Evolutionary conservation across 1,284 basidiomycete genomes (phyloP).

Genomic region (Apiotrichum gracile): DNA sequence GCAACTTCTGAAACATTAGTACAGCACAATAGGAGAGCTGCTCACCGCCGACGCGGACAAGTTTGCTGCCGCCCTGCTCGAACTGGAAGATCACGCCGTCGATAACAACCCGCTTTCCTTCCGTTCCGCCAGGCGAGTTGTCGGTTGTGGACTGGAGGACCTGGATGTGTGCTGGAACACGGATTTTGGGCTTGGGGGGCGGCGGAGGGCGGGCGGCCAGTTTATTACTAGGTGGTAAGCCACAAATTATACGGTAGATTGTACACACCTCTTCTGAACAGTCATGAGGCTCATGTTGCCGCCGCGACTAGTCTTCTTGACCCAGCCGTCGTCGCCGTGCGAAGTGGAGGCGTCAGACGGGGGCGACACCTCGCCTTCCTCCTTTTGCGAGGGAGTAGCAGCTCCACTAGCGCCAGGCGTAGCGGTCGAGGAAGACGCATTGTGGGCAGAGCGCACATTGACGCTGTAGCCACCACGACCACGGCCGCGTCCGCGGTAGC

Average conservation of each 20-base stretch:
- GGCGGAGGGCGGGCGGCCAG: constrained; percentile 15
- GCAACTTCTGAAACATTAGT: constrained; percentile 7
- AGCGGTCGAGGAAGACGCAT: not conserved
- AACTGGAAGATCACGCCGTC: constrained; percentile 52
- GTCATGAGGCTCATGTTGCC: constrained; percentile 48
- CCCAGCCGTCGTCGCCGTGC: constrained; percentile 20
- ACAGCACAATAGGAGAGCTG: too few species aligned
- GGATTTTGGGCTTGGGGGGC: constrained; percentile 16
- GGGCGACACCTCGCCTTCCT: constrained; percentile 12
- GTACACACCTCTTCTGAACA: constrained; percentile 37
- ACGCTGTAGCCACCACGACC: constrained; percentile 2
- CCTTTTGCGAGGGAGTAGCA: not conserved
- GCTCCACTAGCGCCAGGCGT: not conserved
- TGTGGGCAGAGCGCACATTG: not conserved
- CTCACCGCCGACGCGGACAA: constrained; percentile 47
- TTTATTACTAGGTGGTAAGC: constrained; percentile 13
- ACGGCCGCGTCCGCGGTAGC: constrained; percentile 4
- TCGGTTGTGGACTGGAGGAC: constrained; percentile 25
- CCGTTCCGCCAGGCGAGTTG: constrained; percentile 18
- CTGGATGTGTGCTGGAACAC: constrained; percentile 29
- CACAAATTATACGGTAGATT: not conserved
- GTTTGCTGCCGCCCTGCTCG: constrained; percentile 49
- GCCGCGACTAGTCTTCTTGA: constrained; percentile 35
- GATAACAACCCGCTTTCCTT: constrained; percentile 46
- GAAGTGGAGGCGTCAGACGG: not conserved